Base-by-base conservation (phyloP, 225 moss, liverwort and hornwort species). In the Antitrichia curtipendula region DNA sequence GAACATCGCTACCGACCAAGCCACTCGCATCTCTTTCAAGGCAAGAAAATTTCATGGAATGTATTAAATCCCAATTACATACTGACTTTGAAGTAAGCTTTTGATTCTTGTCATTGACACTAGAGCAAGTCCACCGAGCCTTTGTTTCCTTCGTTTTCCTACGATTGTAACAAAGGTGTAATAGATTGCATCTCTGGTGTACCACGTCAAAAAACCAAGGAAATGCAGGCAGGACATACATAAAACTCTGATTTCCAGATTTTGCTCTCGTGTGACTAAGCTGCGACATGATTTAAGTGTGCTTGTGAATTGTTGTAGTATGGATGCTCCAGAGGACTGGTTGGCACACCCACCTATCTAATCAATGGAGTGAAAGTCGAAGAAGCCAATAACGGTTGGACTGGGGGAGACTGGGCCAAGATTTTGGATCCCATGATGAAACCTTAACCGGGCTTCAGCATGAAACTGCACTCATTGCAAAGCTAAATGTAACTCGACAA, bases 11-110 rank as follows among this genome's bases (percentile, higher is more conserved):
- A 96, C 92, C 3, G 95, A 99, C 80, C 89, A 92, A 87, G 95
- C 95, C 36, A 92, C 97, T 54, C 92, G 95, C 56, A 88, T 87
- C 59, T 96, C 97, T 60, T 99, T 99, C 86, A 99, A 95, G 92
- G 96, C 90, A 87, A 93, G 91, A 43, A 66, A 84, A 50, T 60
- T 21, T 70, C 38, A 41, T 88, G 43, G 38, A 82, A 41, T 58
- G 12, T 53, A 45, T 80, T 66, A 36, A 29, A 43, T 88, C 57
- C 62, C 34, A 49, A 38, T 34, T 38, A 16, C 66, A 19, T 82
- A 58, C 53, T 40, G 29, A 32, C 29, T 78, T 79, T 49, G 14
- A 75, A 56, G 22, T 63, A n/a, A 79, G 34, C 6, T 50, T 86
- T 23, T 52, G 68, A 64, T 75, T 73, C 84, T 52, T 85, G 59